Evolutionary conservation across 805 yeast species (phyloP).

Genomic region (Candida coquimbonensis): DNA sequence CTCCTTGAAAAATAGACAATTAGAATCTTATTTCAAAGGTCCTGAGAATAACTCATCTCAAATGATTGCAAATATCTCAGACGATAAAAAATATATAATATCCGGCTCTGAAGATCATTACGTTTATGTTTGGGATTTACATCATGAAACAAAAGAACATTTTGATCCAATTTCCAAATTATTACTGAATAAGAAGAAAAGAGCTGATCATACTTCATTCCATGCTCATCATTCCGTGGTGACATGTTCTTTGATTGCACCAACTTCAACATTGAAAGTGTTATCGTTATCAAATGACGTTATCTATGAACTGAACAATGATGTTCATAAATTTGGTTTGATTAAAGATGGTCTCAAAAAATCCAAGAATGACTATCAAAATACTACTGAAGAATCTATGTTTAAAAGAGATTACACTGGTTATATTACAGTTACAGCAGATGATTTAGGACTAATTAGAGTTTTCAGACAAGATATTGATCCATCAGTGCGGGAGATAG

Average conservation of each 20-base stretch:
- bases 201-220: conserved; percentile 58
- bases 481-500: conserved; percentile 32
- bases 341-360: neutral
- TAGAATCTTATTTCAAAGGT: conserved; percentile 71
- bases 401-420: conserved; percentile 29
- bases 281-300: conserved; percentile 73
- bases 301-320: conserved; percentile 52
- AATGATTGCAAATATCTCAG: conserved; percentile 58
- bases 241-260: conserved; percentile 75
- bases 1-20: conserved; percentile 42
- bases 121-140: conserved; percentile 71
- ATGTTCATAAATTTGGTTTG: conserved; percentile 15
- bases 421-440: conserved; percentile 66
- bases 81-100: conserved; percentile 50
- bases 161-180: conserved; percentile 10
- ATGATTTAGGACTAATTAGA: conserved; percentile 62
- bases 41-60: conserved; percentile 64
- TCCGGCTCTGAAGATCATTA: conserved; percentile 86
- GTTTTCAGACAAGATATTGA: conserved; percentile 80
- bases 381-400: conserved; percentile 9
- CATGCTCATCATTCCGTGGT: conserved; percentile 73
- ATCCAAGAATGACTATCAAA: conserved; percentile 8
- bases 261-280: conserved; percentile 54
- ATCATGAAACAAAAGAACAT: conserved; percentile 7
- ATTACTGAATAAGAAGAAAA: conserved; percentile 30